Percentiles rank a stretch among this genome's conserved stretches.
Conservation (phyloP, 2,329 filamentous ascomycete genomes). For the Ophiocordyceps camponoti-rufipedis region DNA sequence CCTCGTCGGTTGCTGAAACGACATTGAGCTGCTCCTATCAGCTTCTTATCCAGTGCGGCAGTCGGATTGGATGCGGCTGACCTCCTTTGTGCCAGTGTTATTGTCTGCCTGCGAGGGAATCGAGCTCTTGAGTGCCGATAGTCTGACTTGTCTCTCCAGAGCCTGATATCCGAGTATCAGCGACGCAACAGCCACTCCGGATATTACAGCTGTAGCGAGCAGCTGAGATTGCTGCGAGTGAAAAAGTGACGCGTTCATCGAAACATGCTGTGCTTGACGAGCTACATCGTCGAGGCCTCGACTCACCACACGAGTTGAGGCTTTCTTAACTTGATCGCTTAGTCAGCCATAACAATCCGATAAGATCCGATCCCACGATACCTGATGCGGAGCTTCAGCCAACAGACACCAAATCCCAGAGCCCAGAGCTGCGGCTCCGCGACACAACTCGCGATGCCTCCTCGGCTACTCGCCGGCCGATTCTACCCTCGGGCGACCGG, state of each 20-base stretch:
- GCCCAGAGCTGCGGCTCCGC: neutral
- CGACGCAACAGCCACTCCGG: constrained; percentile 40
- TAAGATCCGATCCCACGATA: too few relatives aligned
- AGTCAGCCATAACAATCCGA: neutral
- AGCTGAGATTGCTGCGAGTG: constrained; percentile 37
- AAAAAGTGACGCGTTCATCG: neutral
- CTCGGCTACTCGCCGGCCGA: constrained; percentile 1
- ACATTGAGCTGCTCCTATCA: constrained; percentile 32
- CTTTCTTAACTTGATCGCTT: neutral
- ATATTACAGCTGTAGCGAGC: constrained; percentile 50
- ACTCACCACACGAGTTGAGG: neutral
- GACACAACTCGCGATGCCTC: neutral
- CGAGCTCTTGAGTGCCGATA: constrained; percentile 39
- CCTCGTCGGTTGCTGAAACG: constrained; percentile 30
- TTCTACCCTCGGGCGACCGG: constrained; percentile 4
- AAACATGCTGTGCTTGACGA: neutral
- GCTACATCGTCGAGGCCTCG: neutral
- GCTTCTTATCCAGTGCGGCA: too few relatives aligned
- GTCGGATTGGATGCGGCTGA: neutral
- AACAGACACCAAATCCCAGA: neutral
- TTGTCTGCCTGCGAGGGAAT: constrained; percentile 23
- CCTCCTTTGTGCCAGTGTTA: constrained; percentile 2
- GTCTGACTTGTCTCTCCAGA: constrained; percentile 32
- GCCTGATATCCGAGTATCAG: constrained; percentile 44
- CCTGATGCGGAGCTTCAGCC: neutral